Percentiles rank a stretch among this genome's conserved stretches.
Evolutionary conservation across 345 rosid genomes (phyloP).

Genomic region (Rhodamnia rubescens): DNA sequence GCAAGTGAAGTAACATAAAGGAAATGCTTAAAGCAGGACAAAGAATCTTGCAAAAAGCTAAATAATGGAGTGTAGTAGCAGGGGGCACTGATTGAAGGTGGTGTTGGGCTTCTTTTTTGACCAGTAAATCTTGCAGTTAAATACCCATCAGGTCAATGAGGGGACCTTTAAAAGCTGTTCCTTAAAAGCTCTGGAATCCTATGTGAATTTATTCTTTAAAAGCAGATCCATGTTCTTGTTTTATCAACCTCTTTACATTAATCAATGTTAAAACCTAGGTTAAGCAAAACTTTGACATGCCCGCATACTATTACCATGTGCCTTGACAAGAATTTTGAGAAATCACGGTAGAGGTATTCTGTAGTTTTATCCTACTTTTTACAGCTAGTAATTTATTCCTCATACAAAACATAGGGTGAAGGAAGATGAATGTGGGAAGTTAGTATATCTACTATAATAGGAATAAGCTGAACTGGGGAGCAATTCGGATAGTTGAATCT

Average conservation of each 20-base stretch:
- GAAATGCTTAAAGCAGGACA: constrained; percentile 36
- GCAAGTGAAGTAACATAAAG: constrained; percentile 54
- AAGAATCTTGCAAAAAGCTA: constrained; percentile 76
- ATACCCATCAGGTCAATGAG: constrained; percentile 37
- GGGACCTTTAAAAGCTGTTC: constrained; percentile 28
- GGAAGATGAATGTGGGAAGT: background rate
- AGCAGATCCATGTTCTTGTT: background rate
- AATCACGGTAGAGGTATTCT: background rate
- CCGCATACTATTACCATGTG: background rate
- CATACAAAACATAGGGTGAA: background rate
- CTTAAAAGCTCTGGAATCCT: constrained; percentile 45
- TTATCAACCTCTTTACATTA: background rate
- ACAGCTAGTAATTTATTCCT: background rate
- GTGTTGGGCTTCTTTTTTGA: constrained; percentile 53
- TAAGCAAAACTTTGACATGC: background rate
- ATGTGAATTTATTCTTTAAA: constrained; percentile 21
- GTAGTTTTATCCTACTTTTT: background rate
- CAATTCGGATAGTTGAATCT: background rate
- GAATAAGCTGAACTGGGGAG: background rate
- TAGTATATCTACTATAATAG: background rate
- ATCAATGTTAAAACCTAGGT: background rate
- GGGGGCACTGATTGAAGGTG: constrained; percentile 44
- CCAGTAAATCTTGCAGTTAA: constrained; percentile 12
- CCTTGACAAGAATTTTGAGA: background rate
- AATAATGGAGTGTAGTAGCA: constrained; percentile 71